Base-by-base conservation (phyloP, 2,329 filamentous ascomycete genomes). In the Epichloe sibirici region DNA sequence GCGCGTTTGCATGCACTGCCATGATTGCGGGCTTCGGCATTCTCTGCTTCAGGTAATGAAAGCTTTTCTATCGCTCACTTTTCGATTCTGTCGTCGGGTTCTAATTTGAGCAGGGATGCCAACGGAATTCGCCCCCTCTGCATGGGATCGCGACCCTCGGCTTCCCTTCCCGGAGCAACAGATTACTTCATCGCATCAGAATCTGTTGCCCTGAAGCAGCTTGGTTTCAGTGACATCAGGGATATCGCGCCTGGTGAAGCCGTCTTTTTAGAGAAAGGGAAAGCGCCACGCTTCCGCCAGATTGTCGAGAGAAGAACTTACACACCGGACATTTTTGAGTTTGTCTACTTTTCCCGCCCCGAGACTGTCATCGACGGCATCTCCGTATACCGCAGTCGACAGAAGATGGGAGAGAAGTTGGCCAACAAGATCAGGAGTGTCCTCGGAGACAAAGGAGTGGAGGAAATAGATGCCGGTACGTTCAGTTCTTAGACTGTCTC, bases 121-220 rank as follows among this genome's bases (percentile, higher is more conserved):
- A 48, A 55, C 38, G 88, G 87, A 50, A 93, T 93, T 63, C 86
- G 90, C 12, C 90, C 90, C 3, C 79, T 95, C 57, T 80, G 87
- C 46, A 71, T 95, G 9, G 90, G 90, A 43, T 86, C 82, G 48
- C 79, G 89, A 51, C 77, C 81, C 1, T 89, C 86, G 1, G 68
- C 74, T 13, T 85, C 76, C 0, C 54, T 81, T 40, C 75, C 79
- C 38, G 74, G 78, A 4, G 82, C 81, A 5, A 84, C 70, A 55
- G 90, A 95, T 68, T 95, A 94, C 72, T 89, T 95, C 78, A 81
- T 95, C 74, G 88, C 89, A 1, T 95, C 89, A 0, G 90, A 95
- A 69, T 91, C 86, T 8, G 83, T 95, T 48, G 90, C 89, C 8
- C 73, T 95, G 46, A 79, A 79, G 45, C 88, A 94, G 66, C 82